phyloP scores from a whole-genome alignment of 2,329 filamentous ascomycete genomes.

The Aspergillus tubingensis region DNA sequence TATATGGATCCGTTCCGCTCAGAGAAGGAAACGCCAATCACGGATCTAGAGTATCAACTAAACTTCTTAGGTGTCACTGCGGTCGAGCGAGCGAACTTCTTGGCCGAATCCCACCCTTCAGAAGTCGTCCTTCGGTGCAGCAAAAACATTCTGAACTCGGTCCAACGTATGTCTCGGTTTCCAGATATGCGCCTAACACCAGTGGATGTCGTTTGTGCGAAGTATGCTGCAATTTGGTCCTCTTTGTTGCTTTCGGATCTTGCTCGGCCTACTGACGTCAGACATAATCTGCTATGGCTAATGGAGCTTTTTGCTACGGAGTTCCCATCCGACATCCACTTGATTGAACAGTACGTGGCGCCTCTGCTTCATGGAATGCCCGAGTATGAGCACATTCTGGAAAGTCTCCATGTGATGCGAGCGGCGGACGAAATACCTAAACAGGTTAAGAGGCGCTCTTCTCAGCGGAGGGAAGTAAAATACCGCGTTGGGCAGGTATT shows the following conservation, averaged over 20 bases:
- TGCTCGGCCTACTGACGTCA: slow-evolving; percentile 53
- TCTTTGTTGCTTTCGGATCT: slow-evolving; percentile 55
- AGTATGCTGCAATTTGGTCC: slow-evolving; percentile 76
- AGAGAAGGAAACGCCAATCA: slow-evolving; percentile 64
- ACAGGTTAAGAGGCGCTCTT: slow-evolving; percentile 41
- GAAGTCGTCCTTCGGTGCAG: slow-evolving; percentile 74
- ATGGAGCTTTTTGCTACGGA: slow-evolving; percentile 65
- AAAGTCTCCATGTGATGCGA: slow-evolving; percentile 58
- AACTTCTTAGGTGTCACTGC: slow-evolving; percentile 51
- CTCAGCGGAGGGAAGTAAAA: slow-evolving; percentile 51
- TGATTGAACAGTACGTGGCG: slow-evolving; percentile 68
- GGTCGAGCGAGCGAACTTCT: slow-evolving; percentile 51
- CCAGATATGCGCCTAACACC: slow-evolving; percentile 29
- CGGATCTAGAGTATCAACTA: slow-evolving; percentile 62
- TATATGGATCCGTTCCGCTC: slow-evolving; percentile 81
- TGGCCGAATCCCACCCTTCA: slow-evolving; percentile 64
- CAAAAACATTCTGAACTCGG: slow-evolving; percentile 76
- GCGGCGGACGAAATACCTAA: slow-evolving; percentile 59
- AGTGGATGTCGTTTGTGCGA: slow-evolving; percentile 61
- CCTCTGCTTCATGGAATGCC: slow-evolving; percentile 59
- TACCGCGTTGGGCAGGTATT: slow-evolving; percentile 83
- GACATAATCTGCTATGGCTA: slow-evolving; percentile 65
- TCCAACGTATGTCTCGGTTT: slow-evolving; percentile 54
- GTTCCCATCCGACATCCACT: slow-evolving; percentile 70
- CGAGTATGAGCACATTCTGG: slow-evolving; percentile 57